These are phyloP conservation scores for Oryza meyeriana DNA, from an alignment of 176 grass and related monocot genomes.

Conservation along the genomic window DNA sequence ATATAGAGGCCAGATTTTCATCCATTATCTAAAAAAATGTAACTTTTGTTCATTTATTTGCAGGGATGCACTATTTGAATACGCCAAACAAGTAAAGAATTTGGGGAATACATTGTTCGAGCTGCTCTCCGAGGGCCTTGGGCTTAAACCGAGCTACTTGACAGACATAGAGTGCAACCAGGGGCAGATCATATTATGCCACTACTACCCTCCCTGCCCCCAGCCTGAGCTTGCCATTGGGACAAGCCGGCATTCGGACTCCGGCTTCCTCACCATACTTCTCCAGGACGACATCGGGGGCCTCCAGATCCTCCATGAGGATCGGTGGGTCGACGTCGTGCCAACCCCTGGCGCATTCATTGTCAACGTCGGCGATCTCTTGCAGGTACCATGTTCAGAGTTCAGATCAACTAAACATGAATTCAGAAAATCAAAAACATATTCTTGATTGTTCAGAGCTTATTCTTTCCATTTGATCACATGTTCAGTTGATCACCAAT, in stretches of 20 bases:
- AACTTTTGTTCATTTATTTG: no score
- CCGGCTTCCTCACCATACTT: slow-evolving; percentile 55
- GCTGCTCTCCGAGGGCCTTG: slow-evolving; percentile 60
- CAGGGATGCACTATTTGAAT: slow-evolving; percentile 41
- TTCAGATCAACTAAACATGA: not conserved
- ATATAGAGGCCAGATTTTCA: no score
- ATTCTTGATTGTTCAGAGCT: not conserved
- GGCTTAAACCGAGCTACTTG: slow-evolving; percentile 45
- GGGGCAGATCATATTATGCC: slow-evolving; percentile 45
- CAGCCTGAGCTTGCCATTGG: slow-evolving; percentile 62
- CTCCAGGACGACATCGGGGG: slow-evolving; percentile 62
- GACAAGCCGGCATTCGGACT: slow-evolving; percentile 56
- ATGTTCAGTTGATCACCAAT: slow-evolving; percentile 54
- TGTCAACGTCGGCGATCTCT: slow-evolving; percentile 47
- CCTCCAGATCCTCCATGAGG: slow-evolving; percentile 52
- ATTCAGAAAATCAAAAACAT: not conserved
- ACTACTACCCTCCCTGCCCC: slow-evolving; percentile 72
- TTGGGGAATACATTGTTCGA: slow-evolving; percentile 51
- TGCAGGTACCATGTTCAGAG: slow-evolving; percentile 41
- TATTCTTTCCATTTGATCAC: not conserved
- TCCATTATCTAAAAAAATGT: no score
- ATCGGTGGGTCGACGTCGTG: slow-evolving; percentile 40
- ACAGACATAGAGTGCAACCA: slow-evolving; percentile 59
- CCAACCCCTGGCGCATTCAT: slow-evolving; percentile 50
- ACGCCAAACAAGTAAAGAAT: slow-evolving; percentile 39